phyloP scores from a whole-genome alignment of 495 filamentous ascomycete species.

The Barbatosphaeria neglecta region DNA sequence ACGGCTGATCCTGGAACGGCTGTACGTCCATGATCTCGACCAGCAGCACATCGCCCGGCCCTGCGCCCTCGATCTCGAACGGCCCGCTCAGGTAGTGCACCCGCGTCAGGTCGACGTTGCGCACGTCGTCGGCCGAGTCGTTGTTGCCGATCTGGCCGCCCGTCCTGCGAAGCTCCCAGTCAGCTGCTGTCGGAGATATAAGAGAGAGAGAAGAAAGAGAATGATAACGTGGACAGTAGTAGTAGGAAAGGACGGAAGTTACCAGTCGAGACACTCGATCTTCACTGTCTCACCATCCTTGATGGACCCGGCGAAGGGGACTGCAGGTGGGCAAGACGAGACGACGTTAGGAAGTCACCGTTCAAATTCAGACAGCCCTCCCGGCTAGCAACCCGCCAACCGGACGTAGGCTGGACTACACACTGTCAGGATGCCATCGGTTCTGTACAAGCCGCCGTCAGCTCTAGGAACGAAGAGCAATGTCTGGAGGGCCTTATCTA shows the following conservation, averaged over 20 bases:
- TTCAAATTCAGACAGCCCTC: not conserved
- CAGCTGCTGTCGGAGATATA: not conserved
- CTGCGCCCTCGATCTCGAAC: constrained; percentile 78
- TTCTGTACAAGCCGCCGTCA: no score
- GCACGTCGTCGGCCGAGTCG: constrained; percentile 80
- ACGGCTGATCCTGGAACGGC: constrained; percentile 74
- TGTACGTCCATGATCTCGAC: constrained; percentile 97
- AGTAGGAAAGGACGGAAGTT: constrained; percentile 1
- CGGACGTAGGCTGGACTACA: constrained; percentile 4
- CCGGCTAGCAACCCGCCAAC: not conserved
- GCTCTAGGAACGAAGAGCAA: no score
- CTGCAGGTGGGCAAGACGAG: no score
- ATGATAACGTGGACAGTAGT: not conserved
- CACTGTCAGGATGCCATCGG: constrained; percentile 89
- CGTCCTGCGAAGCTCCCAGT: constrained; percentile 26
- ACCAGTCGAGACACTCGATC: constrained; percentile 89
- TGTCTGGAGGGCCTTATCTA: no score
- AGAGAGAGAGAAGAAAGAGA: not conserved
- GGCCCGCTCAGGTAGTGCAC: constrained; percentile 87
- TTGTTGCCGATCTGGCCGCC: constrained; percentile 85
- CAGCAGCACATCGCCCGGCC: constrained; percentile 75
- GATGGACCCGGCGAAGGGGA: constrained; percentile 66
- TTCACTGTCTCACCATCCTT: constrained; percentile 82
- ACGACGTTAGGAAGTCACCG: not conserved
- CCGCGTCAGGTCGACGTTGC: constrained; percentile 70